Evolutionary conservation across 805 yeast species (phyloP).

Genomic region (Candida alai): DNA sequence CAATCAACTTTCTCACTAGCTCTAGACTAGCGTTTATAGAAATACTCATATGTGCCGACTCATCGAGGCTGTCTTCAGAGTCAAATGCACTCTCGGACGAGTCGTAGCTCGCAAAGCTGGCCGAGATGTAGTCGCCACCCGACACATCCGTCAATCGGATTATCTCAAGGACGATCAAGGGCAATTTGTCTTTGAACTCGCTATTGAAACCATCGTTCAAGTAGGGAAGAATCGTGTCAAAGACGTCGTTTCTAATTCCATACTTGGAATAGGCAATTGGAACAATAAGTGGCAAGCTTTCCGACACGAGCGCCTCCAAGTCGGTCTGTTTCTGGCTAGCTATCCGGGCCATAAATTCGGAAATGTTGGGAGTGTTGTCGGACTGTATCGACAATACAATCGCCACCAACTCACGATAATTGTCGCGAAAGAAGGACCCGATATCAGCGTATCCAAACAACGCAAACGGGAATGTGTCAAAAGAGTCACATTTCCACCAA

Average conservation of each 20-base stretch:
- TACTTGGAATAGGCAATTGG: constrained; percentile 41
- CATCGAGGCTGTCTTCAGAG: constrained; percentile 5
- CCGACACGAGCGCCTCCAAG: constrained; percentile 19
- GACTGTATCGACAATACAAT: constrained; percentile 23
- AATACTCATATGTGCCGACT: constrained; percentile 13
- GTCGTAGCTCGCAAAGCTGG: background rate
- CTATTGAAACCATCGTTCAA: constrained; percentile 18
- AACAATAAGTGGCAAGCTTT: constrained; percentile 35
- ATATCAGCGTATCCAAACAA: constrained; percentile 33
- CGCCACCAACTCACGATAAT: constrained; percentile 37
- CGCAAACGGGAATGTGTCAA: constrained; percentile 37
- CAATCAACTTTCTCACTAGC: constrained; percentile 20
- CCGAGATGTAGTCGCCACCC: constrained; percentile 17
- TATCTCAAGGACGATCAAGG: constrained; percentile 33
- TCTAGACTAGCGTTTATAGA: constrained; percentile 25
- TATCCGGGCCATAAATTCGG: constrained; percentile 11
- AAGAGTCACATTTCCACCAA: constrained; percentile 38
- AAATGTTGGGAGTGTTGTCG: constrained; percentile 11
- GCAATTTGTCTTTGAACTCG: constrained; percentile 21
- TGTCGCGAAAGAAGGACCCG: constrained; percentile 27
- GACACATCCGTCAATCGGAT: constrained; percentile 39
- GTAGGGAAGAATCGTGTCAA: constrained; percentile 11
- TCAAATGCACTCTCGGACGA: constrained; percentile 3
- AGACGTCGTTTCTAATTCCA: constrained; percentile 35
- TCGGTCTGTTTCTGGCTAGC: constrained; percentile 14